These are phyloP conservation scores for Curvularia verruculosa DNA, from an alignment of 2,329 filamentous ascomycete genomes.

Conservation along the genomic window DNA sequence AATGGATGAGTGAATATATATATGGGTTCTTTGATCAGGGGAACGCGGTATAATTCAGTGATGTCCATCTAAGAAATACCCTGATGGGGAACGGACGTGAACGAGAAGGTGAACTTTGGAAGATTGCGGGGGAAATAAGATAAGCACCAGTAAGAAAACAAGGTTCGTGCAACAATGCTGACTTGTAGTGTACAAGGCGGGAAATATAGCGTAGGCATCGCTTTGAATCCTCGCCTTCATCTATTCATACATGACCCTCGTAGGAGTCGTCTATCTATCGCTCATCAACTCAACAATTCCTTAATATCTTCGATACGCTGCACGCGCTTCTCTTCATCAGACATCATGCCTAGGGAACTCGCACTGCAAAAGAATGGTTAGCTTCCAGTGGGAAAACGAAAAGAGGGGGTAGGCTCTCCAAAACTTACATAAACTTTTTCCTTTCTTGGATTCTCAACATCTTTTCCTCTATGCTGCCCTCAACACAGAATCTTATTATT, in stretches of 20 bases:
- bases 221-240: neutral
- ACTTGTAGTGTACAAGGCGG: too few species aligned
- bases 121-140: too few species aligned
- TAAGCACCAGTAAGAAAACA: too few species aligned
- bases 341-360: slow-evolving; percentile 93
- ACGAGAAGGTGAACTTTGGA: too few species aligned
- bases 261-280: too few species aligned
- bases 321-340: slow-evolving; percentile 87
- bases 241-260: too few species aligned
- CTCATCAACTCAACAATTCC: slow-evolving; percentile 74
- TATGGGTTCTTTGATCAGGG: too few species aligned
- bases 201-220: too few species aligned
- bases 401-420: neutral
- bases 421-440: slow-evolving; percentile 90
- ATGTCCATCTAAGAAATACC: neutral
- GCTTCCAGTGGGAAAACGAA: neutral
- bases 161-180: too few species aligned
- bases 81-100: neutral
- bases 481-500: slow-evolving; percentile 87
- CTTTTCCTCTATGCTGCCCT: slow-evolving; percentile 89
- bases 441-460: slow-evolving; percentile 93
- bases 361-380: slow-evolving; percentile 65
- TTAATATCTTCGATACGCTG: slow-evolving; percentile 93
- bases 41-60: neutral
- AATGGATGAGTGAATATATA: neutral